These are phyloP conservation scores for Aspergillus asperescens DNA, from an alignment of 495 filamentous ascomycete genomes.

Conservation along the genomic window DNA sequence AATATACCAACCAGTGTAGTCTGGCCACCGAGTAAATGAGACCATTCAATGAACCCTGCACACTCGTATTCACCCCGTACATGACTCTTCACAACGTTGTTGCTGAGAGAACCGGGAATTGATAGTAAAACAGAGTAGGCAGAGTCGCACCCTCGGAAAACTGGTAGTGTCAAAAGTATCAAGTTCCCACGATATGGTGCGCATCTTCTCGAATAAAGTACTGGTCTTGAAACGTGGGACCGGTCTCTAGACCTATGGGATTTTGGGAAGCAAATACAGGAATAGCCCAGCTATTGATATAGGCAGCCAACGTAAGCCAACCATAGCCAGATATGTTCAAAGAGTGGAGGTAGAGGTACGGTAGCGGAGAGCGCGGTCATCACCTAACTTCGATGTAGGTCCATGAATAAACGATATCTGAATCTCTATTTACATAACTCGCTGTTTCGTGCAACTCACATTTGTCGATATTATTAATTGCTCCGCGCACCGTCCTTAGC, in stretches of 20 bases:
- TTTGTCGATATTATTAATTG: slow-evolving; percentile 55
- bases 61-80: too few relatives aligned
- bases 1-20: too few relatives aligned
- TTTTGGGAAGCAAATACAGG: neutral
- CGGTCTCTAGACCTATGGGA: neutral
- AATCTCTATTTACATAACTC: slow-evolving; percentile 46
- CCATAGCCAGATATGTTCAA: neutral
- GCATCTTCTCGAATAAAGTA: neutral
- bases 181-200: neutral
- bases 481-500: slow-evolving; percentile 82
- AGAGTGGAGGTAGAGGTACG: neutral
- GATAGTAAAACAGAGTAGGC: neutral
- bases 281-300: neutral
- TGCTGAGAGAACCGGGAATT: neutral
- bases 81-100: too few relatives aligned
- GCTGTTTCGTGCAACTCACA: slow-evolving; percentile 24
- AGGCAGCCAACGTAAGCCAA: neutral
- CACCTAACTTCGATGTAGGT: slow-evolving; percentile 37
- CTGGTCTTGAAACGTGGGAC: neutral
- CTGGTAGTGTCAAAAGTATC: neutral
- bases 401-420: slow-evolving; percentile 36
- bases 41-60: too few relatives aligned
- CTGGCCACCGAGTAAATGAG: too few relatives aligned
- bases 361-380: slow-evolving; percentile 15
- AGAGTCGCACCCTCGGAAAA: neutral